Percentiles rank a stretch among this genome's conserved stretches.
Evolutionary conservation across 371 early-diverging fungal species (phyloP).

Genomic region (Lichtheimia corymbifera): DNA sequence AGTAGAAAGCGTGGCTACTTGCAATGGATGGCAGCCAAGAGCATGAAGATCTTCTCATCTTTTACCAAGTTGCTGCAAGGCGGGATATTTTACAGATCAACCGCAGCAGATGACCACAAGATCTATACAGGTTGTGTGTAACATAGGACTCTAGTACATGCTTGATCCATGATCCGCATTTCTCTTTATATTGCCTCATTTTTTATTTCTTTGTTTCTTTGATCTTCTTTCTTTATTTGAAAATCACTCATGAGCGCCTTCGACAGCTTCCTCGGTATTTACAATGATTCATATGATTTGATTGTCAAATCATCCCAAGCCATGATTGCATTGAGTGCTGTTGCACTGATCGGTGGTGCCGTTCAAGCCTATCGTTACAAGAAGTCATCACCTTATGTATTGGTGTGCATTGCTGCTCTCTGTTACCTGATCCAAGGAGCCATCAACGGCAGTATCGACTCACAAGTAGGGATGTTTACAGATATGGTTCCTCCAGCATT

Average conservation of each 20-base stretch:
- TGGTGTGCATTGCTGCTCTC: not conserved
- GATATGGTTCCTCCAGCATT: not conserved
- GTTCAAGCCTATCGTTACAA: constrained; percentile 2
- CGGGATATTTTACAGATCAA: no score
- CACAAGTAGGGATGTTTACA: not conserved
- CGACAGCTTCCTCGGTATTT: not conserved
- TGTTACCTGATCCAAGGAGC: not conserved
- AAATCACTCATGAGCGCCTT: not conserved
- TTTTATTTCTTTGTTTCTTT: not conserved
- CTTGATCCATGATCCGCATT: no score
- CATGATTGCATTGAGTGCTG: constrained; percentile 6
- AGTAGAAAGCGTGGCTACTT: no score
- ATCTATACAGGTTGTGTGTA: no score
- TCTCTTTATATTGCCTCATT: no score
- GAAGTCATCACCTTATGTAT: not conserved
- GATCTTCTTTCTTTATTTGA: not conserved
- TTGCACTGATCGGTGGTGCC: not conserved
- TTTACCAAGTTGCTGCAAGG: no score
- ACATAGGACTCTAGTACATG: no score
- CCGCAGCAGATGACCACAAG: no score
- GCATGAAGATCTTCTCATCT: no score
- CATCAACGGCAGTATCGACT: constrained; percentile 1
- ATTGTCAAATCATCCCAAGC: constrained; percentile 5
- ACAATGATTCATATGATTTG: not conserved
- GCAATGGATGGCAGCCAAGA: no score